Base-by-base conservation (phyloP, 768 basidiomycete genomes). In the Termitomyces sp. region DNA sequence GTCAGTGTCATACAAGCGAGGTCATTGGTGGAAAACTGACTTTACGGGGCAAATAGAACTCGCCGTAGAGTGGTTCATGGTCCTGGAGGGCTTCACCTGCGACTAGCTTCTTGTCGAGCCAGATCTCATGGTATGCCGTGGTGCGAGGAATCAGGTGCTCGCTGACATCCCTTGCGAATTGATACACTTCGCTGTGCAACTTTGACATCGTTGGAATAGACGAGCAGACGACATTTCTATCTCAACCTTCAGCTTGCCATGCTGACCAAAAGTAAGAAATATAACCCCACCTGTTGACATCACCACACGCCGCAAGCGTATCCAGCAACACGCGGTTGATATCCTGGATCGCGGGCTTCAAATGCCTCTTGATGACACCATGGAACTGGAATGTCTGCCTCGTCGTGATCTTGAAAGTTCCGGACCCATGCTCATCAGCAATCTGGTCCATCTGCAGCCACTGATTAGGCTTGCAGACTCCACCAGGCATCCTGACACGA, bases 311-410 rank as follows among this genome's bases (percentile, higher is more conserved):
- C 50, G 96, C 97, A 59, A 99, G 84, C 3, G 97, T 98, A 71
- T 99, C 97, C 58, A 99, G 78, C 63, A 98, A 68, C 24, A 81
- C 86, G 52, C 86, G 80, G 74, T 99, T 99, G 71, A 98, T 98
- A 55, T 86, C 92, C 75, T 97, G 95, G 62, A 99, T 98, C 18
- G 94, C 91, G 32, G 91, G 87, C 75, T 98, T 98, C 71, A 99
- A 74, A 70, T 99, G 94, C 61, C 82, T 82, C 79, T 99, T 99
- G 77, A 99, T 93, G 65, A 99, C 92, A 56, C 97, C 97, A 71
- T 99, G 97, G 81, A 97, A 98, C 74, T 99, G 97, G 88, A 98
- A 99, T 10, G 97, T 99, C 71, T 94, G 86, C 60, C 97, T 82
- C 35, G 97, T 99, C 48, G 97, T 99, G 63, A 99, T 87, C 79